These are phyloP conservation scores for Hypsizygus ulmarius DNA, from an alignment of 1,284 basidiomycete species.

Conservation along the genomic window DNA sequence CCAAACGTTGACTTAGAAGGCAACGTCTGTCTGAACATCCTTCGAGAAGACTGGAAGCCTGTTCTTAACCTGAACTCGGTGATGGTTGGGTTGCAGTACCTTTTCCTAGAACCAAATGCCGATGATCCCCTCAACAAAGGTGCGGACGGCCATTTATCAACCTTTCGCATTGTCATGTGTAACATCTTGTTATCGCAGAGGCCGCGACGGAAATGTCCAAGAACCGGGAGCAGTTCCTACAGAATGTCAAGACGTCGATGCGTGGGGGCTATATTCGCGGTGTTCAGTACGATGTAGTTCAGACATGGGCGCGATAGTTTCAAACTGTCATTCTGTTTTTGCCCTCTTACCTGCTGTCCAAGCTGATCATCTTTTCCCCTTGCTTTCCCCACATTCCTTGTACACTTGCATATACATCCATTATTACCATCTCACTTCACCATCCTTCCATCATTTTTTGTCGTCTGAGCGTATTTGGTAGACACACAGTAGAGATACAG, in stretches of 20 bases:
- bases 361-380: conserved; percentile 9
- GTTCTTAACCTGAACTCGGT: conserved; percentile 96
- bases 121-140: conserved; percentile 99
- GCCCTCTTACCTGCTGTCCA: conserved; percentile 11
- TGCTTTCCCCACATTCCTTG: conserved; percentile 15
- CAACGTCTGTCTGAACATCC: conserved; percentile 95
- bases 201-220: conserved; percentile 91
- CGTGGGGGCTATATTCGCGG: conserved; percentile 74
- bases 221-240: conserved; percentile 77
- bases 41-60: conserved; percentile 99
- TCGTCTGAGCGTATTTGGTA: conserved; percentile 22
- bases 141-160: conserved; percentile 34
- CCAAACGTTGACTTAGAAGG: conserved; percentile 98
- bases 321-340: conserved; percentile 14
- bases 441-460: conserved; percentile 23
- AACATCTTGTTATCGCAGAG: conserved; percentile 50
- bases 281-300: conserved; percentile 75
- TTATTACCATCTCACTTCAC: conserved; percentile 26
- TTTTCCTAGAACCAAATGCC: conserved; percentile 98
- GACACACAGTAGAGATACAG: conserved; percentile 24
- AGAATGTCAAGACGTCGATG: conserved; percentile 85
- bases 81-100: conserved; percentile 96
- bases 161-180: not conserved
- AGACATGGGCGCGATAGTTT: conserved; percentile 35
- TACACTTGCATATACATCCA: conserved; percentile 18